Percentiles rank a stretch among this genome's conserved stretches.
These are phyloP conservation scores for Blastobotrys ciferrii DNA, from an alignment of 1,139 yeast genomes.

Conservation along the genomic window DNA sequence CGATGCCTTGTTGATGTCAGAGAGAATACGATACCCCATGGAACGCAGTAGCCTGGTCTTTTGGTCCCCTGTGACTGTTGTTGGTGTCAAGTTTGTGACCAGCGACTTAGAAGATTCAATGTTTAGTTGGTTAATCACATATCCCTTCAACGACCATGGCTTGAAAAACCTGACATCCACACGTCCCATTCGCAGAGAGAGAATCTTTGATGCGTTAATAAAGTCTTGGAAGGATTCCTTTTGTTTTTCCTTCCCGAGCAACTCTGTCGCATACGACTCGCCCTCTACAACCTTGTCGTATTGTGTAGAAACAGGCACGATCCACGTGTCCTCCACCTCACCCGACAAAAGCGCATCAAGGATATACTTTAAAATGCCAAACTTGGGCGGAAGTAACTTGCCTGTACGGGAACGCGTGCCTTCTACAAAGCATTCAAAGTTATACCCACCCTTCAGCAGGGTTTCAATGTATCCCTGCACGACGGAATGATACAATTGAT, in stretches of 20 bases:
- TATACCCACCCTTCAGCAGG: constrained; percentile 49
- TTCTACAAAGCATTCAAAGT: constrained; percentile 63
- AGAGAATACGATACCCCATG: constrained; percentile 41
- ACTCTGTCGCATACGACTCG: constrained; percentile 59
- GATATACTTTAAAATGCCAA: constrained; percentile 58
- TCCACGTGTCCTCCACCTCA: constrained; percentile 45
- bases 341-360: constrained; percentile 48
- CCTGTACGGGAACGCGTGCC: constrained; percentile 70
- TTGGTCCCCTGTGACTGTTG: constrained; percentile 21
- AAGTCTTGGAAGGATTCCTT: constrained; percentile 40
- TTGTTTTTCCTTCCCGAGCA: constrained; percentile 58
- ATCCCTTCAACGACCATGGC: constrained; percentile 42
- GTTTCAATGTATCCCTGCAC: constrained; percentile 56
- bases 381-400: constrained; percentile 60
- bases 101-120: constrained; percentile 18
- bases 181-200: constrained; percentile 42
- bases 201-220: constrained; percentile 37
- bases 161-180: constrained; percentile 43
- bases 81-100: constrained; percentile 12
- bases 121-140: constrained; percentile 35
- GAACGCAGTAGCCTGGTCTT: constrained; percentile 36
- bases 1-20: constrained; percentile 42
- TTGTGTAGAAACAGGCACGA: constrained; percentile 60
- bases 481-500: constrained; percentile 54
- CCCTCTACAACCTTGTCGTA: constrained; percentile 69